A percentile compares a stretch with the other conserved stretches of the same genome.
phyloP scores from a whole-genome alignment of 768 basidiomycete species.

The Lanmaoa rubissima region DNA sequence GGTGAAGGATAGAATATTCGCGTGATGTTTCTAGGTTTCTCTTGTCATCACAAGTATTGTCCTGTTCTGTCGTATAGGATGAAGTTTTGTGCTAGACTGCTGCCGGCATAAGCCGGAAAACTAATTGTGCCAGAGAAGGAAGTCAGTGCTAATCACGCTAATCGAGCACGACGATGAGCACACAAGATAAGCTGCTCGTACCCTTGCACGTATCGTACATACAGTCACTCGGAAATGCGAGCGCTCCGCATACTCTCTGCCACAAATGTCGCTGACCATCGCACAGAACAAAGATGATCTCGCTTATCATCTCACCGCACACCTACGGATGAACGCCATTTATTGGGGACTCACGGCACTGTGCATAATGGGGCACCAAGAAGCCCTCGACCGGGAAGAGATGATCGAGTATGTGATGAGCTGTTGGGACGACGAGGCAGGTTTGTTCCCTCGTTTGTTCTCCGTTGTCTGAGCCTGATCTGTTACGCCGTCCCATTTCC shows the following conservation, averaged over 20 bases:
- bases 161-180: constrained; percentile 10
- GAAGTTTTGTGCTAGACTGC: too few relatives aligned
- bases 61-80: too few relatives aligned
- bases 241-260: constrained; percentile 3
- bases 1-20: too few relatives aligned
- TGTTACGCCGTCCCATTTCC: background rate
- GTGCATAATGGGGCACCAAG: constrained; percentile 71
- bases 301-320: constrained; percentile 85
- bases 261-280: constrained; percentile 2
- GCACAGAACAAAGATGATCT: constrained; percentile 79
- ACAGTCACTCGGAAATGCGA: constrained; percentile 67
- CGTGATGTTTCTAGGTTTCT: too few relatives aligned
- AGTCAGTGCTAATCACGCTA: background rate
- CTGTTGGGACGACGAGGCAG: constrained; percentile 93
- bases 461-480: constrained; percentile 1
- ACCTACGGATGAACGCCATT: constrained; percentile 91
- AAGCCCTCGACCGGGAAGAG: constrained; percentile 79
- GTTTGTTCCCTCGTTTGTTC: constrained; percentile 32
- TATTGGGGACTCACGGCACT: constrained; percentile 96
- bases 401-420: constrained; percentile 89
- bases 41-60: too few relatives aligned
- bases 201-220: constrained; percentile 75
- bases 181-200: constrained; percentile 35
- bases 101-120: constrained; percentile 8
- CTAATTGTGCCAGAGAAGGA: background rate